Conservation (phyloP, 768 basidiomycete species). For the Gautieria morchelliformis region DNA sequence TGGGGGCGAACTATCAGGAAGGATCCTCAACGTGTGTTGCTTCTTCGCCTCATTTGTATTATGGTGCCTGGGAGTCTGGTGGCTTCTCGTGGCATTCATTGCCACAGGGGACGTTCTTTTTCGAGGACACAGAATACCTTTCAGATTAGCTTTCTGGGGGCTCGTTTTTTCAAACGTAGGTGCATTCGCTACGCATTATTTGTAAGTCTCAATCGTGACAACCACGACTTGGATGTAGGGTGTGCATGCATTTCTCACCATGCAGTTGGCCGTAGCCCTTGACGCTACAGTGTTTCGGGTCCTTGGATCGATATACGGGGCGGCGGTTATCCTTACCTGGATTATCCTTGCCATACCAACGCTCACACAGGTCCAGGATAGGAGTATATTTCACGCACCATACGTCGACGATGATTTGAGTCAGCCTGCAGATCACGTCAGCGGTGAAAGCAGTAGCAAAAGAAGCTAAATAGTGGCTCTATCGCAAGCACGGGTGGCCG, state of each 20-base stretch:
- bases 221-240: conserved; percentile 11
- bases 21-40: conserved; percentile 33
- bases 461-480: neutral
- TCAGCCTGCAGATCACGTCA: neutral
- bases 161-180: conserved; percentile 43
- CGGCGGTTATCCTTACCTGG: conserved; percentile 1
- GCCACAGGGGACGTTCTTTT: conserved; percentile 27
- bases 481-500: conserved; percentile 7
- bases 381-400: conserved; percentile 1
- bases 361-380: neutral
- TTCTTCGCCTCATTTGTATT: conserved; percentile 38
- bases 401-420: conserved; percentile 1
- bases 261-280: conserved; percentile 40
- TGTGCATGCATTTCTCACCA: conserved; percentile 39
- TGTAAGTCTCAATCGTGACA: neutral
- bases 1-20: conserved; percentile 25
- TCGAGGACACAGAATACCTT: conserved; percentile 27
- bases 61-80: conserved; percentile 48
- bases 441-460: neutral
- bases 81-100: conserved; percentile 36
- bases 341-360: conserved; percentile 2
- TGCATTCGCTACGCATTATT: neutral
- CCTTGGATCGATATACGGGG: conserved; percentile 36
- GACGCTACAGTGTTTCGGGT: conserved; percentile 40
- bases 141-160: conserved; percentile 44